Base-by-base conservation (phyloP, 257 asterid species). In the Nyctanthes arbortristis region DNA sequence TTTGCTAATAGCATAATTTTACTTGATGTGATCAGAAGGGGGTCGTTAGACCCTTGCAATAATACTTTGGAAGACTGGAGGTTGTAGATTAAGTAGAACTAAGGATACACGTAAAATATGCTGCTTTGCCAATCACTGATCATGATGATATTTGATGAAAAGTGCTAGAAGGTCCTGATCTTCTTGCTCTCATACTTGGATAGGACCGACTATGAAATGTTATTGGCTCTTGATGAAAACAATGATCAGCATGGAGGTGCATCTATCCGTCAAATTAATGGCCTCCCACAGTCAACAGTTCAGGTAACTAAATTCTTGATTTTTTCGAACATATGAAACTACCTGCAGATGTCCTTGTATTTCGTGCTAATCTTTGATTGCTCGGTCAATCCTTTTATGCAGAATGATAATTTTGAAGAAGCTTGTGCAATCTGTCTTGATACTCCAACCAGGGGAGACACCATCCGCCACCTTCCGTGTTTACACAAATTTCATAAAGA, bases 401-500 rank as follows among this genome's bases (percentile, higher is more conserved):
- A 91, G 98, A 84, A 37, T 73, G 88, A 84, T 49, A 85, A 74
- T 74, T 79, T 77, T 71, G 92, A 80, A 18, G 98, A 90, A 82
- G 78, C 87, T 57, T 93, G 98, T 59, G 96, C 92, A 28, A 60
- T 93, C 68, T 93, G 98, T 79, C 96, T 93, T 25, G 98, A 93
- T 57, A 83, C 86, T 64, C 97, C 96, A 35, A 82, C 83, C 28
- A 55, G 70, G 2, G 98, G 97, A 40, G 97, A 93, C 43, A 57
- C 78, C 8, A 84, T 93, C 58, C 95, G 96, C 70, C 98, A 90
- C 75, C 96, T 93, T 56, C 97, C 98, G 33, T 93, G 98, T 81
- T 79, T 93, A 27, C 97, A 93, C 93, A 93, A 93, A 73, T 91
- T 88, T 72, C 98, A 93, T 84, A 93, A 93, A 89, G 96, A 88